Evolutionary conservation across 2,329 filamentous ascomycete species (phyloP).

Genomic region (Paraphaeosphaeria minitans): DNA sequence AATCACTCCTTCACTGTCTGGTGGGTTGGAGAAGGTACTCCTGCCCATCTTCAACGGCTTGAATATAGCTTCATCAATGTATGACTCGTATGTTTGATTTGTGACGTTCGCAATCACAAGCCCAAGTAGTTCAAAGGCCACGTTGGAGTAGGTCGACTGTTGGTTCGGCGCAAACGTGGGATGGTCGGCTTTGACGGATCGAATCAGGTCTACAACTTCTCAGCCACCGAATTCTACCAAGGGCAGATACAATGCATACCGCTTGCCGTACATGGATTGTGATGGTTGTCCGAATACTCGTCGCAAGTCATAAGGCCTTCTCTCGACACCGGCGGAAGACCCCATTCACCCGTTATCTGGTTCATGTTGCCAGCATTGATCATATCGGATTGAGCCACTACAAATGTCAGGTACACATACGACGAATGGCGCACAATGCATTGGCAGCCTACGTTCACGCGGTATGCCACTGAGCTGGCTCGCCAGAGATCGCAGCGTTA

Average conservation of each 20-base stretch:
- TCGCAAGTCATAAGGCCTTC: conserved; percentile 43
- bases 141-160: conserved; percentile 50
- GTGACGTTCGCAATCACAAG: conserved; percentile 48
- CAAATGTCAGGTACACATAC: not conserved
- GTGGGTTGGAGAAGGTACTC: conserved; percentile 33
- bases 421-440: not conserved
- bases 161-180: conserved; percentile 52
- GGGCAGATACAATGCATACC: conserved; percentile 15
- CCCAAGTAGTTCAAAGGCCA: conserved; percentile 50
- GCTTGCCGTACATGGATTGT: conserved; percentile 34
- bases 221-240: conserved; percentile 12
- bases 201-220: conserved; percentile 36
- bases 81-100: conserved; percentile 42
- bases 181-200: conserved; percentile 32
- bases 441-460: conserved; percentile 41
- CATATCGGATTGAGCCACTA: conserved; percentile 38
- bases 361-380: conserved; percentile 24
- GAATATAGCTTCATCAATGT: conserved; percentile 50
- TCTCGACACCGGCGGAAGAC: conserved; percentile 43
- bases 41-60: conserved; percentile 41
- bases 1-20: conserved; percentile 47
- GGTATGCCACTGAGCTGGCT: conserved; percentile 52
- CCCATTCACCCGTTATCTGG: conserved; percentile 26
- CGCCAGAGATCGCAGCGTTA: conserved; percentile 50
- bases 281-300: conserved; percentile 39